Evolutionary conservation across 192 early-diverging fungal genomes (phyloP).

Genomic region (Radiomyces spectabilis): DNA sequence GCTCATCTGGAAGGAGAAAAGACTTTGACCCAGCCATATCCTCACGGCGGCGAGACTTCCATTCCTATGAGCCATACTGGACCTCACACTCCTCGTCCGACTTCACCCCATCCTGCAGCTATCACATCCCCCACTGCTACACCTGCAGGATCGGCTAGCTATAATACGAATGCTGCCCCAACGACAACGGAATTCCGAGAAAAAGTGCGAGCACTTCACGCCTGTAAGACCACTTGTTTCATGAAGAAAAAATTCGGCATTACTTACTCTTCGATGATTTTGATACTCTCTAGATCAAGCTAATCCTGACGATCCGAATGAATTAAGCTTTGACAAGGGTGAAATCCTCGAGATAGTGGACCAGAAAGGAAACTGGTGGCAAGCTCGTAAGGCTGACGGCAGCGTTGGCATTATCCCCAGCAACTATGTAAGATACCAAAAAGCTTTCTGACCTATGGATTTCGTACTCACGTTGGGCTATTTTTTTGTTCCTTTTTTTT

Average conservation of each 20-base stretch:
- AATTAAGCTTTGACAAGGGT: slow-evolving; percentile 81
- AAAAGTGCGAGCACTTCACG: slow-evolving; percentile 67
- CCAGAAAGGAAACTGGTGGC: slow-evolving; percentile 97
- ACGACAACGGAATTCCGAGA: slow-evolving; percentile 44
- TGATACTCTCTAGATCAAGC: slow-evolving; percentile 69
- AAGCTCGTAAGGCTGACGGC: slow-evolving; percentile 78
- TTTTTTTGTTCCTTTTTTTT: too few relatives aligned
- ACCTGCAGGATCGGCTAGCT: slow-evolving; percentile 17
- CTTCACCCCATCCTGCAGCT: too few relatives aligned
- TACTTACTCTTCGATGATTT: not conserved
- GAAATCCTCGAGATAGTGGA: slow-evolving; percentile 83
- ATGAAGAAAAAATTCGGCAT: not conserved
- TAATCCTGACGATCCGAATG: slow-evolving; percentile 85
- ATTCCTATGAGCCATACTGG: too few relatives aligned
- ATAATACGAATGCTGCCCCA: too few relatives aligned
- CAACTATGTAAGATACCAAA: too few relatives aligned
- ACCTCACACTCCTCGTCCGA: too few relatives aligned
- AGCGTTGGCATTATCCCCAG: slow-evolving; percentile 81
- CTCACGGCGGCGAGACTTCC: too few relatives aligned
- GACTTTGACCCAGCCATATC: too few relatives aligned
- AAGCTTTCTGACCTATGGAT: too few relatives aligned
- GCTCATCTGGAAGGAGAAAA: too few relatives aligned
- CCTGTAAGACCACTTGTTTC: slow-evolving; percentile 41
- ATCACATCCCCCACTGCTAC: too few relatives aligned
- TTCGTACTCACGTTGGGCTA: too few relatives aligned